Evolutionary conservation across 2,329 filamentous ascomycete species (phyloP), one percentile per base, ranked within the genome.

Genomic region (Laburnicola sp.): DNA sequence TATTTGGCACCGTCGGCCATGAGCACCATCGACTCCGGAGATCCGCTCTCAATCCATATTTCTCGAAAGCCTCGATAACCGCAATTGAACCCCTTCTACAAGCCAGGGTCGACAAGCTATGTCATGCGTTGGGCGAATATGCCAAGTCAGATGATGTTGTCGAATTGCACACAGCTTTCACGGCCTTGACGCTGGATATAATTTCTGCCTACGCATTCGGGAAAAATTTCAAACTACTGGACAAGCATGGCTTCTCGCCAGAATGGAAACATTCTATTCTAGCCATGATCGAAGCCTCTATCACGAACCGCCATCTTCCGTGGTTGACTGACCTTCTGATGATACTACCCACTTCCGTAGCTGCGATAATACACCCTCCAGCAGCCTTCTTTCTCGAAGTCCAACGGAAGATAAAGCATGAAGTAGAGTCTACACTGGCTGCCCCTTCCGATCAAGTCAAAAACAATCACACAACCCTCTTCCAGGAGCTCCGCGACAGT

Each of bases 401-500:
- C 5, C 42, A 36, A 30, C 6, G 9, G 9, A 49, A 22, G 35
- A 21, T 6, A 38, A 35, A 36, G 16, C 23, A 7, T 7, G 27
- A 35, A 35, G 21, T 34, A 1, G 30, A 45, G 22, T 9, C 23
- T 28, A 23, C 36, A 27, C 7, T 45, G 9, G 27, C 22, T n/a
- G 32, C 8, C 23, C n/a, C 45, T 5, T 38, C 51, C 21, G 30
- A 6, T 26, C 11, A 45, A 2, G 30, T 21, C 2, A 28, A 16
- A 3, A 21, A 45, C 2, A 26, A 23, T 3, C 26, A 52, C 23
- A 47, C 34, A 21, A 69, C 60, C 11, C 54, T 70, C n/a, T 72
- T 74, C 45, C 61, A 70, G 9, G 66, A 68, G 28, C 50, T 74
- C 0, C 53, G 66, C 1, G 45, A 58, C 31, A 64, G 62, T 44